Percentiles rank a stretch among this genome's conserved stretches.
Conservation (phyloP, 2,329 filamentous ascomycete species). For the Arthrobotrys entomopaga region DNA sequence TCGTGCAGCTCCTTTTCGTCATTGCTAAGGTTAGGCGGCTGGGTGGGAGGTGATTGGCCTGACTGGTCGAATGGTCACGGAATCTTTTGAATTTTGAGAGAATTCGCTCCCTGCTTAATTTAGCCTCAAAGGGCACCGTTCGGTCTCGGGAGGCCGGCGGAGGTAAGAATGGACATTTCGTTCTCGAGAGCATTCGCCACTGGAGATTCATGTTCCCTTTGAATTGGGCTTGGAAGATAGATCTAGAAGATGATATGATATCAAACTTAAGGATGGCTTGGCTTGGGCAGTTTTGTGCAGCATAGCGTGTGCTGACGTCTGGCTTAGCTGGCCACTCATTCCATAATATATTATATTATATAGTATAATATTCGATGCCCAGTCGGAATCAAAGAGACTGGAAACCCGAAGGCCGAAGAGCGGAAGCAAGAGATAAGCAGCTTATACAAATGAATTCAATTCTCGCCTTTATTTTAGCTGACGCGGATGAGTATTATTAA, state of each 20-base stretch:
- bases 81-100: conserved; percentile 26
- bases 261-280: neutral
- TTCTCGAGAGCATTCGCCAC: conserved; percentile 24
- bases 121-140: conserved; percentile 47
- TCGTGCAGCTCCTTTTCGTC: conserved; percentile 51
- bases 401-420: conserved; percentile 18
- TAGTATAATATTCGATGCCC: no score
- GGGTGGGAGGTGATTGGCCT: conserved; percentile 51
- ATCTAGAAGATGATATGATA: no score
- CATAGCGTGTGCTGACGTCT: neutral
- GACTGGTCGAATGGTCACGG: conserved; percentile 50
- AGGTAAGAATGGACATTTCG: conserved; percentile 13
- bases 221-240: no score
- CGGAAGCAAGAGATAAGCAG: conserved; percentile 16
- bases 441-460: conserved; percentile 1
- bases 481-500: neutral
- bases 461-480: neutral
- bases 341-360: no score
- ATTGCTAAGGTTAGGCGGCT: conserved; percentile 36
- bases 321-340: conserved; percentile 26
- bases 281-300: neutral
- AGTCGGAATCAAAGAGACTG: neutral
- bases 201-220: conserved; percentile 9
- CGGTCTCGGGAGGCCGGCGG: conserved; percentile 18
- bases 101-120: conserved; percentile 32